Percentiles rank a stretch among this genome's conserved stretches.
These are phyloP conservation scores for Kodamaea sp. DNA, from an alignment of 1,139 yeast species.

Conservation along the genomic window DNA sequence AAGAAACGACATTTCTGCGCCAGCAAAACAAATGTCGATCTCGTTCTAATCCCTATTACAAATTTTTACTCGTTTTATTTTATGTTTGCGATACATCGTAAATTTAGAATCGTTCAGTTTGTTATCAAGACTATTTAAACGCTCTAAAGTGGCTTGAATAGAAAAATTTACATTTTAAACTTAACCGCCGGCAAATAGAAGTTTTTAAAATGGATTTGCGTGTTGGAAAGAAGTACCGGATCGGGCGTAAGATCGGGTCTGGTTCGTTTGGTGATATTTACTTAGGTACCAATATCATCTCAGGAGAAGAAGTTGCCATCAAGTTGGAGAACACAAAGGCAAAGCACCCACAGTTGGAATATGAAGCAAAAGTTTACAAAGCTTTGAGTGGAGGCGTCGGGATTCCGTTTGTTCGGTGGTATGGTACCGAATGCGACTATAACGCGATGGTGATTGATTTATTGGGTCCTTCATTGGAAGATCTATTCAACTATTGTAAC, in stretches of 20 bases:
- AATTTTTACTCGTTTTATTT: too few relatives aligned
- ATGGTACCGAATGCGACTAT: conserved; percentile 93
- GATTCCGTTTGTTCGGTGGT: conserved; percentile 96
- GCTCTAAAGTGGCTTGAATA: too few relatives aligned
- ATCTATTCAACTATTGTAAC: conserved; percentile 91
- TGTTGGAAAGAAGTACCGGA: conserved; percentile 91
- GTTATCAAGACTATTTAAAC: too few relatives aligned
- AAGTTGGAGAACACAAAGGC: conserved; percentile 88
- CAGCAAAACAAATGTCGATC: too few relatives aligned
- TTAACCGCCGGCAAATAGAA: too few relatives aligned
- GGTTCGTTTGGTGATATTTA: conserved; percentile 98
- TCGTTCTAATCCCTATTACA: too few relatives aligned
- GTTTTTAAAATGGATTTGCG: conserved; percentile 58
- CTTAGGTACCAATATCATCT: conserved; percentile 85
- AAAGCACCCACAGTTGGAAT: conserved; percentile 94
- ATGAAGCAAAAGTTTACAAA: conserved; percentile 93
- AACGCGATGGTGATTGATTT: conserved; percentile 96
- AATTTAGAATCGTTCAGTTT: too few relatives aligned
- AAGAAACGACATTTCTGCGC: too few relatives aligned
- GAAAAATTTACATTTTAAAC: too few relatives aligned
- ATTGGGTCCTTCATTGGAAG: conserved; percentile 93
- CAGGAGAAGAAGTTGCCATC: conserved; percentile 97
- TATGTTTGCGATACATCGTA: too few relatives aligned
- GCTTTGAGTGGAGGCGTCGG: conserved; percentile 97
- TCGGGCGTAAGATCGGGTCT: conserved; percentile 94